Base-by-base conservation (phyloP, 495 filamentous ascomycete species). In the Tuber umbilicatum region DNA sequence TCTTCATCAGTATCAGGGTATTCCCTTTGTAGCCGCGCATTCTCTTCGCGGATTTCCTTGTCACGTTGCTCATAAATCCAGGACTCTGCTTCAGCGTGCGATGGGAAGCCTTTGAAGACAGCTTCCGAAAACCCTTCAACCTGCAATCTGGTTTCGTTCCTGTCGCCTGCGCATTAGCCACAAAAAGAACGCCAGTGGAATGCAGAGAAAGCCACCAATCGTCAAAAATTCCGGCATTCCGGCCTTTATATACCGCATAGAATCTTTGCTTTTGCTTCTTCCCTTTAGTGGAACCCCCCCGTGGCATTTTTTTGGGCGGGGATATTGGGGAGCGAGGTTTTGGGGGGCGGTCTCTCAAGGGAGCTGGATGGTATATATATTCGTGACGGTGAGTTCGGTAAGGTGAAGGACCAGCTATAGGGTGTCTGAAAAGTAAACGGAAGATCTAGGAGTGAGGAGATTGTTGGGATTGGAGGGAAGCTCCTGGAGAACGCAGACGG, bases 41-140 rank as follows among this genome's bases (percentile, higher is more conserved):
- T 80, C 55, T 73, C 79, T 40, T 41, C 37, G 27, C 60, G 35
- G 41, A 73, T 37, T 16, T 78, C 73, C 69, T 69, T 31, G 40
- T 42, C 21, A 38, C 64, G 42, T 42, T 69, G 68, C 9, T 73
- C 71, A n/a, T 60, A 60, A 17, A 81, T 17, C 77, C 77, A 82
- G 2, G 7, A 27, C 60, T 70, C 73, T 21, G 81, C 81, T 64
- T 76, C 43, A 16, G 12, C 14, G 42, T 67, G 67, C 35, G 60
- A 76, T 12, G 23, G 27, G 43, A 82, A 82, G 75, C 55, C 69
- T 68, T 72, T 82, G 70, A 80, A 72, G 17, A 50, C 21, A 5
- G 80, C 75, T n/a, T 71, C 78, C 4, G 75, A 68, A 60, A 80
- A 82, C 23, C 71, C 68, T 23, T 67, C 69, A 47, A 82, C 41